These are phyloP conservation scores for Mycosphaerelloides madeirae DNA, from an alignment of 2,329 filamentous ascomycete species.

Conservation along the genomic window DNA sequence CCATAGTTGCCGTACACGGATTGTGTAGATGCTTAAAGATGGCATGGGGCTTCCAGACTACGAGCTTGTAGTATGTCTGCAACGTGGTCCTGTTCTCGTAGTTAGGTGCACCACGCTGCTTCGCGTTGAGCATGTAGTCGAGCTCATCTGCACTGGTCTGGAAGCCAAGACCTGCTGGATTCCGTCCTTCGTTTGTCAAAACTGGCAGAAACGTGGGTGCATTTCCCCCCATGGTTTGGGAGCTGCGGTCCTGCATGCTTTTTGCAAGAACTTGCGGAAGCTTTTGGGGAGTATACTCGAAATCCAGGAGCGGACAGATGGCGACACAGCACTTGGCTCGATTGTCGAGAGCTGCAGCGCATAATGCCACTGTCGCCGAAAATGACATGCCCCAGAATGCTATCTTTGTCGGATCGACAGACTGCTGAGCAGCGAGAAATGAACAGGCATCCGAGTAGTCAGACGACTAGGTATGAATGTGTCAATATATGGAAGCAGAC, in stretches of 20 bases:
- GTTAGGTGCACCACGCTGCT: not conserved
- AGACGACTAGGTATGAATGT: too few species aligned
- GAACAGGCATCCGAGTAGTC: not conserved
- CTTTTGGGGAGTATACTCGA: constrained; percentile 13
- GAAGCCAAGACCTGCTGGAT: constrained; percentile 15
- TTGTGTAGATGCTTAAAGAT: not conserved
- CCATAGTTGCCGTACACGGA: not conserved
- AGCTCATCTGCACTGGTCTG: not conserved
- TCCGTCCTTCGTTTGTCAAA: constrained; percentile 35
- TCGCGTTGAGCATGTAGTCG: not conserved
- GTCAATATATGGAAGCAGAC: too few species aligned
- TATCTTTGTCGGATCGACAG: constrained; percentile 31
- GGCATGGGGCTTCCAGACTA: not conserved
- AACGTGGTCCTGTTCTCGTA: not conserved
- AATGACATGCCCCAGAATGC: constrained; percentile 39
- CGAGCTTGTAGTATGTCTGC: not conserved
- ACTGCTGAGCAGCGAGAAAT: constrained; percentile 26
- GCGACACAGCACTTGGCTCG: constrained; percentile 29
- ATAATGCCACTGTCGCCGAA: constrained; percentile 23
- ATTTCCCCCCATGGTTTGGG: constrained; percentile 38
- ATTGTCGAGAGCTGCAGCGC: constrained; percentile 31
- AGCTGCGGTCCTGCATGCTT: constrained; percentile 37
- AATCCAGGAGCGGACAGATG: constrained; percentile 21
- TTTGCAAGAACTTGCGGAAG: constrained; percentile 28
- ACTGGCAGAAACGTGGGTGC: constrained; percentile 35